phyloP scores from a whole-genome alignment of 1,284 basidiomycete genomes.

The Hortiboletus rubellus region DNA sequence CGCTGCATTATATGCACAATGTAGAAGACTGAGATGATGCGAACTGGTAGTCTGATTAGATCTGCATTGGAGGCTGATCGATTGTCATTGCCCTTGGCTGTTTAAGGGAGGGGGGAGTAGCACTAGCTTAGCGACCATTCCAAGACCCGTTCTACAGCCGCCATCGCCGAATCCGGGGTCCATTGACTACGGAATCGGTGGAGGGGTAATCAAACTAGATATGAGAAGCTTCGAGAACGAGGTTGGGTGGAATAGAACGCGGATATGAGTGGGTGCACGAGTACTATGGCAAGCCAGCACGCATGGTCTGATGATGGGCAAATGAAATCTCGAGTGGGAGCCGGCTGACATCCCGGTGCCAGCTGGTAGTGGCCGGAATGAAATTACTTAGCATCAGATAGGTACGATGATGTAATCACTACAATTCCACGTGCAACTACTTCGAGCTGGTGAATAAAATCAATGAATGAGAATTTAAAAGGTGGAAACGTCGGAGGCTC shows the following conservation, averaged over 20 bases:
- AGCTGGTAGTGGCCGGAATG: conserved; percentile 14
- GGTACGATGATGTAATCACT: conserved; percentile 32
- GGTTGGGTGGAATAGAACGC: background rate
- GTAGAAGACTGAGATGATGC: background rate
- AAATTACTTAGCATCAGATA: conserved; percentile 23
- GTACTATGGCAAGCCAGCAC: background rate
- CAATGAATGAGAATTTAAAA: background rate
- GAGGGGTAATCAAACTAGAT: conserved; percentile 3
- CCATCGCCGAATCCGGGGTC: conserved; percentile 1
- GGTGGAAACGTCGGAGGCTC: background rate
- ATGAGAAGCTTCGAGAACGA: conserved; percentile 2
- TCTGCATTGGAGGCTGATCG: conserved; percentile 3
- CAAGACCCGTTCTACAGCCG: conserved; percentile 21
- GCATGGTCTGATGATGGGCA: conserved; percentile 6
- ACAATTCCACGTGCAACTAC: conserved; percentile 26
- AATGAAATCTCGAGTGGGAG: background rate
- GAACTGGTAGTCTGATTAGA: background rate
- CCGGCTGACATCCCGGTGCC: conserved; percentile 14
- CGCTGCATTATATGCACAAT: conserved; percentile 3
- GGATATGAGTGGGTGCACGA: conserved; percentile 21
- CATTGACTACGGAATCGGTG: background rate
- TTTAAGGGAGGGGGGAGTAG: background rate
- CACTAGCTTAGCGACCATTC: background rate
- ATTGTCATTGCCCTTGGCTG: background rate
- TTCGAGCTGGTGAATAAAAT: conserved; percentile 14